phyloP scores from a whole-genome alignment of 1,284 basidiomycete genomes.

The Heterobasidion irregulare region DNA sequence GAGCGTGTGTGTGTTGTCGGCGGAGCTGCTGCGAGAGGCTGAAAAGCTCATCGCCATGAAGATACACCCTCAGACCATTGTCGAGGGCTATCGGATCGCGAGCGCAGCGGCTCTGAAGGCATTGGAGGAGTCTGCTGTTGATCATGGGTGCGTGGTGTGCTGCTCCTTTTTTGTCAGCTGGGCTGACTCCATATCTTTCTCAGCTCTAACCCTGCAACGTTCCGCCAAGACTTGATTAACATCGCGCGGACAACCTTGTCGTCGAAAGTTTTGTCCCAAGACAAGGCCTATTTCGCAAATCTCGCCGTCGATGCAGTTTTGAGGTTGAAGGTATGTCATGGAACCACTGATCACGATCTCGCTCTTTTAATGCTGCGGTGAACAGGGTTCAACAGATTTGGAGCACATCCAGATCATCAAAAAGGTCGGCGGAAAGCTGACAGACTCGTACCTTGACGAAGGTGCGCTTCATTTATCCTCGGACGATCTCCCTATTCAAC shows the following conservation, averaged over 20 bases:
- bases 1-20: conserved; percentile 87
- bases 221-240: conserved; percentile 90
- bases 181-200: not conserved
- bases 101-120: conserved; percentile 81
- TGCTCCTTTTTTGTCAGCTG: not conserved
- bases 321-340: conserved; percentile 65
- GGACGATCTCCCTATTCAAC: not conserved
- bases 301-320: conserved; percentile 97
- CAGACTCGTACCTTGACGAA: conserved; percentile 97
- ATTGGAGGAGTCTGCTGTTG: conserved; percentile 73
- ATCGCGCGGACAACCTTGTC: conserved; percentile 95
- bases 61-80: conserved; percentile 98
- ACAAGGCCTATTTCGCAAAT: conserved; percentile 98
- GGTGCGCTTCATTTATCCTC: conserved; percentile 34
- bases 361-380: not conserved
- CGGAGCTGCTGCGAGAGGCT: conserved; percentile 90
- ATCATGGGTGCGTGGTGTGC: conserved; percentile 63
- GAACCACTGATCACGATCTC: not conserved
- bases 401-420: conserved; percentile 99
- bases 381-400: conserved; percentile 86
- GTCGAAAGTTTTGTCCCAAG: conserved; percentile 94
- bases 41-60: conserved; percentile 91
- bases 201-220: conserved; percentile 67
- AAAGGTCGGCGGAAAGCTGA: conserved; percentile 97
- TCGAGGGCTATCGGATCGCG: conserved; percentile 97